Conservation (phyloP, 2,329 filamentous ascomycete species). For the Penicillium sp. region DNA sequence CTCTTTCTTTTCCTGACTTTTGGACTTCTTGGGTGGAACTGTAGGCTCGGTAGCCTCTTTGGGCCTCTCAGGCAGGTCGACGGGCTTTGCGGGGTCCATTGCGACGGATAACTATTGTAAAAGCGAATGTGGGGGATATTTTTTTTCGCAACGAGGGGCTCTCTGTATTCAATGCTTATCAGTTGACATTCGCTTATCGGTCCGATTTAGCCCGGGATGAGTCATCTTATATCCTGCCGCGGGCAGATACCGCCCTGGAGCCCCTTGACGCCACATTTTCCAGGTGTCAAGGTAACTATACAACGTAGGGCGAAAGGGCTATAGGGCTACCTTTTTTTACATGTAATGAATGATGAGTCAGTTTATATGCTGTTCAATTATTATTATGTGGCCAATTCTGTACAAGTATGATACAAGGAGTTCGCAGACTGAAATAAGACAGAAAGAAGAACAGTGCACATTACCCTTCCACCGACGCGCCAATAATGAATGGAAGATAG, state of each 20-base stretch:
- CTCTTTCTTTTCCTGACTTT: constrained; percentile 32
- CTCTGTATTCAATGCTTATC: constrained; percentile 24
- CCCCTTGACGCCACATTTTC: neutral
- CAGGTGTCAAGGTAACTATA: neutral
- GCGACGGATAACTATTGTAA: constrained; percentile 7
- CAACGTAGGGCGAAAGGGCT: neutral
- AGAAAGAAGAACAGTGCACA: constrained; percentile 3
- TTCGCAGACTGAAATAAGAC: constrained; percentile 8
- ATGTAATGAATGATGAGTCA: neutral
- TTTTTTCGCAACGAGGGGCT: constrained; percentile 19
- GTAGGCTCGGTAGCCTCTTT: constrained; percentile 16
- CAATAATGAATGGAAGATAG: constrained; percentile 5
- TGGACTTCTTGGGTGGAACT: constrained; percentile 48
- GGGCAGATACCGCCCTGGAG: neutral
- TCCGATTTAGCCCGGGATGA: constrained; percentile 28
- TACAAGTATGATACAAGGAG: constrained; percentile 14
- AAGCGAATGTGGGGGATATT: constrained; percentile 16
- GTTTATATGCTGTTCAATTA: constrained; percentile 2
- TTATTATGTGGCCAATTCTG: constrained; percentile 3
- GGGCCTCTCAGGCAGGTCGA: constrained; percentile 25
- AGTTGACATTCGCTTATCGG: constrained; percentile 27
- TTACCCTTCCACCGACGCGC: constrained; percentile 1
- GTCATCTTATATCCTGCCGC: constrained; percentile 12
- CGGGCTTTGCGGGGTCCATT: constrained; percentile 27
- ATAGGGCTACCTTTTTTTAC: neutral